A percentile compares a stretch with the other conserved stretches of the same genome.
Conservation (phyloP, 306 rosid species). For the Pterocarpus macrocarpus region DNA sequence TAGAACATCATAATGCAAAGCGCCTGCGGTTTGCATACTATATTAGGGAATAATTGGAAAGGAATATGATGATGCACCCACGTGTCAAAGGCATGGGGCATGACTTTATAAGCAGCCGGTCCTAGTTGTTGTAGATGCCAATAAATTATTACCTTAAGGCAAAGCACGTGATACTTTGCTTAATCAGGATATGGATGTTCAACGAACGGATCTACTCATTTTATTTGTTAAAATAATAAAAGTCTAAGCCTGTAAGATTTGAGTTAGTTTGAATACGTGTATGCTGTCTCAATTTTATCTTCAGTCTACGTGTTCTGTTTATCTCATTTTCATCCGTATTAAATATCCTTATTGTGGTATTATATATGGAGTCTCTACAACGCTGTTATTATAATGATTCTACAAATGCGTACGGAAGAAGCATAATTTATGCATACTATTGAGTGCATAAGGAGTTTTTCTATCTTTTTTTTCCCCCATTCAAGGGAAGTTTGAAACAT, state of each 20-base stretch:
- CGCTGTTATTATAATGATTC: too few relatives aligned
- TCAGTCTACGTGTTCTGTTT: not conserved
- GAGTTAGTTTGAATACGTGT: not conserved
- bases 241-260: not conserved
- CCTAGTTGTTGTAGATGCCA: slow-evolving; percentile 39
- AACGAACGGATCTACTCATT: not conserved
- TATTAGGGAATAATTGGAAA: slow-evolving; percentile 28
- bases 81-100: slow-evolving; percentile 37
- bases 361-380: not conserved
- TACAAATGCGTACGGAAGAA: too few relatives aligned
- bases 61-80: slow-evolving; percentile 37
- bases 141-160: slow-evolving; percentile 13
- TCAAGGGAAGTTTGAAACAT: too few relatives aligned
- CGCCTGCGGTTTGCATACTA: not conserved
- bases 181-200: slow-evolving; percentile 7
- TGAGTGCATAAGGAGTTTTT: too few relatives aligned
- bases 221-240: not conserved
- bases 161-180: slow-evolving; percentile 49
- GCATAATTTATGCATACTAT: too few relatives aligned
- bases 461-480: too few relatives aligned
- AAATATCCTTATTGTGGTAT: not conserved
- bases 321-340: not conserved
- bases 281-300: not conserved
- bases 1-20: not conserved
- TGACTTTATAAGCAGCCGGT: slow-evolving; percentile 31